Percentiles rank a stretch among this genome's conserved stretches.
These are phyloP conservation scores for Chalaropsis thielavioides DNA, from an alignment of 2,329 filamentous ascomycete genomes.

Conservation along the genomic window DNA sequence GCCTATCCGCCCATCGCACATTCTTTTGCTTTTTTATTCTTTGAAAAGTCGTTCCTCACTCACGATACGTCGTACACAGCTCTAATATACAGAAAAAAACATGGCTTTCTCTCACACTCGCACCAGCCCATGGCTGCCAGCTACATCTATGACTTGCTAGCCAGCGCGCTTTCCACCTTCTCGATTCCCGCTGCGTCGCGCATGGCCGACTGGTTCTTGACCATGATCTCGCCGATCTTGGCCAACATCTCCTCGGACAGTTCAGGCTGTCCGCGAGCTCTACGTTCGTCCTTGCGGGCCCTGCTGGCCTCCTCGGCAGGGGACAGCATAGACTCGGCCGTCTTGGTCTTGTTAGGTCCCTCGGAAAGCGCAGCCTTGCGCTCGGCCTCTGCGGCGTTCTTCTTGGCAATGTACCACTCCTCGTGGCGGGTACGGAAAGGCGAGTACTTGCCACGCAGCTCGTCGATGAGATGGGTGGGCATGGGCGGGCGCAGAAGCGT, in stretches of 20 bases:
- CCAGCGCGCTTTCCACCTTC: conserved; percentile 12
- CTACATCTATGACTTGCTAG: conserved; percentile 3
- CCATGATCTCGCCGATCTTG: conserved; percentile 48
- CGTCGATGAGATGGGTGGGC: conserved; percentile 63
- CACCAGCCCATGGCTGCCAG: neutral
- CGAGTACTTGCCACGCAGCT: conserved; percentile 71
- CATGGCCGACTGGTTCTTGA: conserved; percentile 33
- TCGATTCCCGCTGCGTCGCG: conserved; percentile 12
- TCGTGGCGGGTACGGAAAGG: conserved; percentile 72
- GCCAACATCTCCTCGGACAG: conserved; percentile 45
- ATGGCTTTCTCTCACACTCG: neutral
- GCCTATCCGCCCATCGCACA: neutral
- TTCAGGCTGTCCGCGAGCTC: conserved; percentile 39
- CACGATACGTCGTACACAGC: conserved; percentile 9
- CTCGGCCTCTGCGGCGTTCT: conserved; percentile 42
- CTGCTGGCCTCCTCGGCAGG: conserved; percentile 47
- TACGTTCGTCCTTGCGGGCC: conserved; percentile 37
- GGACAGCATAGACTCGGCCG: conserved; percentile 33
- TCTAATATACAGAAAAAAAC: conserved; percentile 15
- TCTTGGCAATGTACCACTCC: conserved; percentile 51
- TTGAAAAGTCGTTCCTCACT: neutral
- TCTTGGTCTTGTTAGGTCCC: conserved; percentile 22
- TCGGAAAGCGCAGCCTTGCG: conserved; percentile 25
- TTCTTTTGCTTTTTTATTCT: neutral
- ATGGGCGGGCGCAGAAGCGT: conserved; percentile 64